Evolutionary conservation across 768 basidiomycete genomes (phyloP), one percentile per base, ranked within the genome.

Genomic region (Leccinum incarnatum): DNA sequence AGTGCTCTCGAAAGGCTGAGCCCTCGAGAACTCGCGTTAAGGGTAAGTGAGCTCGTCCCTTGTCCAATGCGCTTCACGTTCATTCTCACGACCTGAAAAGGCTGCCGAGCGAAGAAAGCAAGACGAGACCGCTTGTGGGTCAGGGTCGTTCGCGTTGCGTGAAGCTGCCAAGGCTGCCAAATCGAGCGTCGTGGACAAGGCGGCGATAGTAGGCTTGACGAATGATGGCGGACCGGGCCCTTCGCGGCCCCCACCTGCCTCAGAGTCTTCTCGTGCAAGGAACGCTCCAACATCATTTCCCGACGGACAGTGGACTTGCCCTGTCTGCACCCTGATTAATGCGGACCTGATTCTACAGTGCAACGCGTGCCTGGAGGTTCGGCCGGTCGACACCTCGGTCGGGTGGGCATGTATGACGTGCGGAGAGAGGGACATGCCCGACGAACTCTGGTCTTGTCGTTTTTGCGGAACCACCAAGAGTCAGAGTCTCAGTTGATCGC

Each of bases 91-190:
- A 37, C 8, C 15, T 49, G 29, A 52, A 54, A 66, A 97, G 94
- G 95, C 95, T 51, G 95, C 95, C 0, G 93, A 95, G 67, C 80
- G 88, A 56, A 78, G 95, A 61, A 76, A 79, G 12, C 74, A 76
- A 11, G 94, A 97, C 66, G 88, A 89, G 65, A 86, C 86, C 67
- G 72, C 81, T 1, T 98, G 95, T 62, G 89, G 80, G 2, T 85
- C 82, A 10, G 88, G 86, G 1, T 73, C 75, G 10, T 51, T 76
- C 14, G 86, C 84, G 2, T 72, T 83, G 61, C 76, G 71, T 3
- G 90, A 91, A 69, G 86, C 85, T 2, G 82, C 79, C 21, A 90
- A 85, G 67, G 93, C 89, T 11, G 83, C 85, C 0, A 76, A 82
- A 55, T 80, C 87, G 49, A 90, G 90, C 65, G 75, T 85, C 14